Conservation (phyloP, 331 rosid genomes). For the Phaseolus coccineus region DNA sequence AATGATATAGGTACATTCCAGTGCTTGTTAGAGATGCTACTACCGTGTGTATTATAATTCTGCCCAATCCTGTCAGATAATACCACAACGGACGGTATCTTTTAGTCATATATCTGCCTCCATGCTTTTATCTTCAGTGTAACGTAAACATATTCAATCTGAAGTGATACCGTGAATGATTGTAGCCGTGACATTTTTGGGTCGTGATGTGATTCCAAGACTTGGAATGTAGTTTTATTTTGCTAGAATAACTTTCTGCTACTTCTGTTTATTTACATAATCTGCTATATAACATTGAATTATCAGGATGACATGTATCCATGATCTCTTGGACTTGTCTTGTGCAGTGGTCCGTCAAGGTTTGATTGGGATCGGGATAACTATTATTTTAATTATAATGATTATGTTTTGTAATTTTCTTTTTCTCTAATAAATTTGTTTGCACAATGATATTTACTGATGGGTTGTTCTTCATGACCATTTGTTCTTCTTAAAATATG, state of each 20-base stretch:
- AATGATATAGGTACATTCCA: background rate
- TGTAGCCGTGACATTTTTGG: background rate
- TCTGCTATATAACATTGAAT: background rate
- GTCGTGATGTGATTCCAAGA: background rate
- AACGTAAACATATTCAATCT: background rate
- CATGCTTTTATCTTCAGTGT: background rate
- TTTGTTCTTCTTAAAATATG: too few species aligned
- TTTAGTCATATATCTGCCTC: background rate
- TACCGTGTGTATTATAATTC: background rate
- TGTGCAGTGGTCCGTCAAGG: constrained; percentile 87
- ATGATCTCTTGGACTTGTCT: constrained; percentile 2
- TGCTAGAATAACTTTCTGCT: background rate
- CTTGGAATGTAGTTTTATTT: constrained; percentile 18
- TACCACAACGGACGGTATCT: background rate
- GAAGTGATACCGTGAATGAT: constrained; percentile 11
- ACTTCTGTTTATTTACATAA: background rate
- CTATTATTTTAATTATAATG: background rate
- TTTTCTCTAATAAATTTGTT: too few species aligned
- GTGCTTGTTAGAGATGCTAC: background rate
- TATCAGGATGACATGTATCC: background rate
- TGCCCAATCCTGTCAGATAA: background rate
- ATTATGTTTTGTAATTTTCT: background rate
- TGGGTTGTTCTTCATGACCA: too few species aligned
- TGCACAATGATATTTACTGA: too few species aligned
- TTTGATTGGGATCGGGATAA: constrained; percentile 81